Evolutionary conservation across 2,329 filamentous ascomycete genomes (phyloP).

Genomic region (Fusarium temperatum): DNA sequence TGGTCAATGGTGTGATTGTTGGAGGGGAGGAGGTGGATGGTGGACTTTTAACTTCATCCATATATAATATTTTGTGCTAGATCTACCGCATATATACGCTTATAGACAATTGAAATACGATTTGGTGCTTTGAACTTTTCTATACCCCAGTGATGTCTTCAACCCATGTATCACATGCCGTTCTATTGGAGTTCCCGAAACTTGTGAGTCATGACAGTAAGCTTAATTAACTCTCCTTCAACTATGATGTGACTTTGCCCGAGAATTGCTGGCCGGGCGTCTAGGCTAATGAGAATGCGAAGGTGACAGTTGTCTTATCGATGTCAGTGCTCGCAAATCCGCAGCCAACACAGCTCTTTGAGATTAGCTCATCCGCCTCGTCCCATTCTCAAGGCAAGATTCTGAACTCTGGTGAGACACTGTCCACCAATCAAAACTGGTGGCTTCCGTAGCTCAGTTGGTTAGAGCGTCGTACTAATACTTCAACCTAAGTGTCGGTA

Average conservation of each 20-base stretch:
- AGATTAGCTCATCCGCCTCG: not conserved
- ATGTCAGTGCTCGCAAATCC: not conserved
- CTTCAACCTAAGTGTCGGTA: not conserved
- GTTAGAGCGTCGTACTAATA: conserved; percentile 14
- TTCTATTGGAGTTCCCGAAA: too few species aligned
- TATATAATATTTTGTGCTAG: not conserved
- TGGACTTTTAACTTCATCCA: not conserved
- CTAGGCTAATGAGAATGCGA: rapidly evolving
- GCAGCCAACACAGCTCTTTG: not conserved
- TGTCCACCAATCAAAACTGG: not conserved
- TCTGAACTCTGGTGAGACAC: not conserved
- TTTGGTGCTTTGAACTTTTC: not conserved
- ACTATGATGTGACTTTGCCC: rapidly evolving
- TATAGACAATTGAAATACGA: not conserved
- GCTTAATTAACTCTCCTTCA: rapidly evolving
- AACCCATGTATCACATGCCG: rapidly evolving
- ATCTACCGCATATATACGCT: not conserved
- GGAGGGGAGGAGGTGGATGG: not conserved
- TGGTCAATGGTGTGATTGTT: not conserved
- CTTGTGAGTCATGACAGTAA: rapidly evolving
- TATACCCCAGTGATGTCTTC: not conserved
- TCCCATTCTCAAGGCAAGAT: rapidly evolving
- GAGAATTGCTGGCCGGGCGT: rapidly evolving
- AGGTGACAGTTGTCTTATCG: rapidly evolving
- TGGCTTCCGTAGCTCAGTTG: conserved; percentile 10